Evolutionary conservation across 2,329 filamentous ascomycete species (phyloP).

Genomic region (Lachnellula occidentalis): DNA sequence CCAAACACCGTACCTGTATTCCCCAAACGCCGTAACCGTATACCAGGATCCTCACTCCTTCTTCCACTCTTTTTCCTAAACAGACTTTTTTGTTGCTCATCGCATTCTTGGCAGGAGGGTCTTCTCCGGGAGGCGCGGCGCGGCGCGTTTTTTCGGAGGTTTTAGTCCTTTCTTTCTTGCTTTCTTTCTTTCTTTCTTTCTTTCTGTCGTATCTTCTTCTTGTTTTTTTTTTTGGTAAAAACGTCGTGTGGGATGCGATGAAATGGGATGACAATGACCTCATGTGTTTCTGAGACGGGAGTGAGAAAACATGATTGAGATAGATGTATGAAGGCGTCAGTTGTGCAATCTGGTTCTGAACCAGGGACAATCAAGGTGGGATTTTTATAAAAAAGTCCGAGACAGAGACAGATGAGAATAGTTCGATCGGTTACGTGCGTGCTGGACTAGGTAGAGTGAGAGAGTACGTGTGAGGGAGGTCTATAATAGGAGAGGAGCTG

Average conservation of each 20-base stretch:
- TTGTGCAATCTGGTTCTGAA: not conserved
- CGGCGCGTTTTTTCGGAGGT: not conserved
- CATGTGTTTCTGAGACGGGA: not conserved
- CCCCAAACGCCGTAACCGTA: too few relatives aligned
- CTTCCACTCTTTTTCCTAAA: too few relatives aligned
- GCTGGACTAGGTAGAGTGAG: not conserved
- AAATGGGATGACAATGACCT: not conserved
- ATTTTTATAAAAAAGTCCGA: not conserved
- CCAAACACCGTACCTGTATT: too few relatives aligned
- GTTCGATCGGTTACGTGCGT: not conserved
- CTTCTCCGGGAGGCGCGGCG: not conserved
- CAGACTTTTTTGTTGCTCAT: not conserved
- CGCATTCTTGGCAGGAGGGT: not conserved
- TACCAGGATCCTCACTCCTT: too few relatives aligned
- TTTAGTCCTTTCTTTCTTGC: not conserved
- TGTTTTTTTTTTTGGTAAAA: too few relatives aligned
- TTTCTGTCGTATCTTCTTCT: too few relatives aligned
- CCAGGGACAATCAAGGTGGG: not conserved
- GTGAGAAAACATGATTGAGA: not conserved
- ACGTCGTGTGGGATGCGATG: too few relatives aligned
- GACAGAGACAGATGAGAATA: not conserved
- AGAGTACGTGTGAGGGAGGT: too few relatives aligned
- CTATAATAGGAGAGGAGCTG: too few relatives aligned
- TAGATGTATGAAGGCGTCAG: not conserved
- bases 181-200: too few relatives aligned